phyloP scores from a whole-genome alignment of 192 early-diverging fungal genomes.

The Podila epigama region DNA sequence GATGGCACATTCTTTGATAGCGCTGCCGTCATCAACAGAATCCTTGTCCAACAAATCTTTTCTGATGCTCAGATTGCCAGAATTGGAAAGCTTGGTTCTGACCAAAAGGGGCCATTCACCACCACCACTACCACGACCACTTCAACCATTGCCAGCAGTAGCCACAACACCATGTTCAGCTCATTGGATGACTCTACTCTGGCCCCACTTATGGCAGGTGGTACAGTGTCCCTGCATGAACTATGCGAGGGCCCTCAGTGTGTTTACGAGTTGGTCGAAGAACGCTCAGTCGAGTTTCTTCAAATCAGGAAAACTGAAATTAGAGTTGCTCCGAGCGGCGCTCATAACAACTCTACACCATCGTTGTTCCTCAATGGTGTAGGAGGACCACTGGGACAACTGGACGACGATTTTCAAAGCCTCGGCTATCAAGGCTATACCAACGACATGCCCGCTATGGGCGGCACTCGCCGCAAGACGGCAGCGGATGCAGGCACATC shows the following conservation, averaged over 20 bases:
- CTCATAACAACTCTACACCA: neutral
- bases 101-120: neutral
- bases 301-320: slow-evolving; percentile 33
- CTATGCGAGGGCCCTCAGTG: slow-evolving; percentile 43
- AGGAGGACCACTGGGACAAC: slow-evolving; percentile 1
- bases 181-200: neutral
- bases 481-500: neutral
- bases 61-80: slow-evolving; percentile 22
- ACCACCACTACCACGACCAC: neutral
- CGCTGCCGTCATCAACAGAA: slow-evolving; percentile 36
- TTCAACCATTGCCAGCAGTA: neutral
- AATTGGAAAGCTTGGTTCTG: neutral
- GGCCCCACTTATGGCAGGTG: neutral
- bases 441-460: neutral
- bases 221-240: slow-evolving; percentile 8
- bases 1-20: slow-evolving; percentile 47
- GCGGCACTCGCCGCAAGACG: neutral
- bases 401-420: slow-evolving; percentile 10
- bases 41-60: slow-evolving; percentile 46
- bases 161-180: neutral
- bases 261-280: slow-evolving; percentile 44
- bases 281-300: slow-evolving; percentile 41
- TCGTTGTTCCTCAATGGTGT: slow-evolving; percentile 10
- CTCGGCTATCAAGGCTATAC: slow-evolving; percentile 24
- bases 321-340: neutral